These are phyloP conservation scores for Lyophyllum shimeji DNA, from an alignment of 768 basidiomycete genomes.

Conservation along the genomic window DNA sequence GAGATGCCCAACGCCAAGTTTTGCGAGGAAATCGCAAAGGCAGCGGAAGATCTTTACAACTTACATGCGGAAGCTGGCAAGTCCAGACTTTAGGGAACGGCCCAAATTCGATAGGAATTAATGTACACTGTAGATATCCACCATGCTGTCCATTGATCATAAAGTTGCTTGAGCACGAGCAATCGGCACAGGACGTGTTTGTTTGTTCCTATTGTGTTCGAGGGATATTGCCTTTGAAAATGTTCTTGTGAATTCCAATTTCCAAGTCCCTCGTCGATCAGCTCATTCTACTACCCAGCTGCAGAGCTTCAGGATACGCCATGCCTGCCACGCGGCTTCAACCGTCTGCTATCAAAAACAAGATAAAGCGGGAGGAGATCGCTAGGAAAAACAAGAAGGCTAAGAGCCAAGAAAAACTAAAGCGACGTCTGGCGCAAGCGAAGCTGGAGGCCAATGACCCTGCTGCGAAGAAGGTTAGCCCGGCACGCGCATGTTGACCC, in stretches of 20 bases:
- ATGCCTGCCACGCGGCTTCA: slow-evolving; percentile 63
- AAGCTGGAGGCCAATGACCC: slow-evolving; percentile 79
- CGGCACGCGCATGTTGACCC: background rate
- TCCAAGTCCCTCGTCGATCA: background rate
- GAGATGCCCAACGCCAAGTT: slow-evolving; percentile 82
- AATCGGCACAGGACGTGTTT: background rate
- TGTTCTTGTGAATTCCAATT: too few species aligned
- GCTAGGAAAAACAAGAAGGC: slow-evolving; percentile 71
- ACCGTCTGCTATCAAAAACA: slow-evolving; percentile 79
- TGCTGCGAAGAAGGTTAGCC: slow-evolving; percentile 68
- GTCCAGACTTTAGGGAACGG: slow-evolving; percentile 20
- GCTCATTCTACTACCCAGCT: background rate
- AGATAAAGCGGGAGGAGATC: slow-evolving; percentile 81
- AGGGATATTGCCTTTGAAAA: background rate
- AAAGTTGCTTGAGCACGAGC: background rate
- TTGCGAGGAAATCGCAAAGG: slow-evolving; percentile 61
- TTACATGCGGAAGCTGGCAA: slow-evolving; percentile 43
- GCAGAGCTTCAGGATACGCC: slow-evolving; percentile 1
- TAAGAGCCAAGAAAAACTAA: slow-evolving; percentile 79
- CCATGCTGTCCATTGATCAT: background rate
- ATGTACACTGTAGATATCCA: background rate
- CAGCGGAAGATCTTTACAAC: slow-evolving; percentile 66
- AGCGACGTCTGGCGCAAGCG: slow-evolving; percentile 73
- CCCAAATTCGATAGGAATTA: background rate
- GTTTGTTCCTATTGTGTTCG: slow-evolving; percentile 9